Percentiles rank a stretch among this genome's conserved stretches.
Evolutionary conservation across 176 grass and related monocot species (phyloP).

Genomic region (Aegilops bicornis): DNA sequence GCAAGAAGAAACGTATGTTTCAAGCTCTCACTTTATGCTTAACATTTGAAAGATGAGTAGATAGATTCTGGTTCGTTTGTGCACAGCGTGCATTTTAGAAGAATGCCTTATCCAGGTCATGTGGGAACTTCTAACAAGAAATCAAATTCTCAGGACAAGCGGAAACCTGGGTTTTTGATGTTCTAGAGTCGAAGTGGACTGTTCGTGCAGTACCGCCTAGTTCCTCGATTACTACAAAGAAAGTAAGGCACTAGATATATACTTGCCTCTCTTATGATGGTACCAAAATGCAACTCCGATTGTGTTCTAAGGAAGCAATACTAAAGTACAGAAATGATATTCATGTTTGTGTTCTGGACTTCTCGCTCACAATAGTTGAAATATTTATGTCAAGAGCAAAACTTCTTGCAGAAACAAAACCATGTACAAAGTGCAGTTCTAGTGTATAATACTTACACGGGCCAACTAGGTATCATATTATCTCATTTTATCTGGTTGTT

Average conservation of each 20-base stretch:
- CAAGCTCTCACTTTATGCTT: slow-evolving; percentile 10
- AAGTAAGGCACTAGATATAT: slow-evolving; percentile 45
- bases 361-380: background rate
- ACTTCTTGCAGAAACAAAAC: background rate
- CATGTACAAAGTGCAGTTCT: background rate
- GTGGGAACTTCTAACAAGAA: slow-evolving; percentile 26
- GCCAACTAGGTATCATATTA: background rate
- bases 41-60: slow-evolving; percentile 15
- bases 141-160: slow-evolving; percentile 43
- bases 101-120: background rate
- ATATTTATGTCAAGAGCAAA: background rate
- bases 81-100: background rate
- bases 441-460: background rate
- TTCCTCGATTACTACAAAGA: slow-evolving; percentile 80
- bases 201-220: slow-evolving; percentile 57
- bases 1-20: slow-evolving; percentile 88
- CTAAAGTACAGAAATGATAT: background rate
- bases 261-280: background rate
- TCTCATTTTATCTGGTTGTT: slow-evolving; percentile 23
- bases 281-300: background rate
- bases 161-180: slow-evolving; percentile 77
- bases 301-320: background rate
- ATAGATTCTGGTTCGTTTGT: slow-evolving; percentile 16
- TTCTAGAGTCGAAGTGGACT: slow-evolving; percentile 72
- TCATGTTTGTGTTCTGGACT: background rate